Evolutionary conservation across 192 early-diverging fungal species (phyloP).

Genomic region (Coemansia sp.): DNA sequence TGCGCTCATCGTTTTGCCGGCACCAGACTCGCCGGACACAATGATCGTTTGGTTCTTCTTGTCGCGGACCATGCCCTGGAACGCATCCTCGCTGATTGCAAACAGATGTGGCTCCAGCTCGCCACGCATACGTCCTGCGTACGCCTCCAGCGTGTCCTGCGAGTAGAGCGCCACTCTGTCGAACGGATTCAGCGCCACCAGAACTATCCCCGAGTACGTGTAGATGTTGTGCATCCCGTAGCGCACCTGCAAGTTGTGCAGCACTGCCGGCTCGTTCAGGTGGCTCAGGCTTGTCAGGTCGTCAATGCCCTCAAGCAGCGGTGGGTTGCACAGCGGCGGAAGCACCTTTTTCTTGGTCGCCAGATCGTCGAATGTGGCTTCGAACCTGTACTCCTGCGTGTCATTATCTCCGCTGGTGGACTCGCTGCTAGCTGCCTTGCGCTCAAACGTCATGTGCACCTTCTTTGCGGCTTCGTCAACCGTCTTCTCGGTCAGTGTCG

Average conservation of each 20-base stretch:
- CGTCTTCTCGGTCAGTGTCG: conserved; percentile 35
- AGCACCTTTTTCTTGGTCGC: conserved; percentile 67
- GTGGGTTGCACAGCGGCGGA: conserved; percentile 93
- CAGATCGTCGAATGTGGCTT: conserved; percentile 69
- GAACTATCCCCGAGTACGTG: conserved; percentile 98
- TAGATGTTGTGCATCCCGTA: conserved; percentile 95
- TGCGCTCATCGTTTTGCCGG: conserved; percentile 95
- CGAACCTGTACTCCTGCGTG: conserved; percentile 52
- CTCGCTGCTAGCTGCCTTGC: background rate
- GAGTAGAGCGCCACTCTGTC: conserved; percentile 82
- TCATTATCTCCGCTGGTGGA: background rate
- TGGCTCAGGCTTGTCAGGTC: conserved; percentile 94
- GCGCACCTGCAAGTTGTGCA: conserved; percentile 88
- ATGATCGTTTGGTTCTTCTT: conserved; percentile 96
- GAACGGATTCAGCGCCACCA: conserved; percentile 98
- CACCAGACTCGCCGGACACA: conserved; percentile 95
- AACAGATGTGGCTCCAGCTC: conserved; percentile 98
- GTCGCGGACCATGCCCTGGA: conserved; percentile 92
- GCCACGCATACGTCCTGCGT: conserved; percentile 88
- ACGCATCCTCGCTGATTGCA: conserved; percentile 98
- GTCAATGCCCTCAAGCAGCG: conserved; percentile 82
- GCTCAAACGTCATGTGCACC: conserved; percentile 37
- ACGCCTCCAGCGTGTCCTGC: conserved; percentile 89
- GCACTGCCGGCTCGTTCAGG: conserved; percentile 92
- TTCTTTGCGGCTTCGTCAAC: conserved; percentile 20